Percentiles rank a stretch among this genome's conserved stretches.
These are phyloP conservation scores for Phialophora tarda DNA, from an alignment of 2,329 filamentous ascomycete species.

Conservation along the genomic window DNA sequence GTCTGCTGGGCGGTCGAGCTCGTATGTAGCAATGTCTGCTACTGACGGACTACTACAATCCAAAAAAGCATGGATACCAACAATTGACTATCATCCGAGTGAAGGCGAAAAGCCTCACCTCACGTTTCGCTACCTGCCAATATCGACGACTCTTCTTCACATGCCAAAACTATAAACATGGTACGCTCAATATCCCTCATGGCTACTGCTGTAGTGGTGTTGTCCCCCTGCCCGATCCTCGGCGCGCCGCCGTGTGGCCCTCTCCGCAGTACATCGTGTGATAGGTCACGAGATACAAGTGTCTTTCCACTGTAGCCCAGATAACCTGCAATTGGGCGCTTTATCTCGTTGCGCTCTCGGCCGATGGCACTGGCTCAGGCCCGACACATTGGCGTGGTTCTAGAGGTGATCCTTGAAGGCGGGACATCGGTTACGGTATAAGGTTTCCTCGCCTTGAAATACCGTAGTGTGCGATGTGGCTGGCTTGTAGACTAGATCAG, in stretches of 20 bases:
- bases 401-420: background rate
- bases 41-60: background rate
- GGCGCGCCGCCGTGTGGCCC: background rate
- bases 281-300: background rate
- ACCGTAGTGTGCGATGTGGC: background rate
- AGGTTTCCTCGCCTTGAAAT: background rate
- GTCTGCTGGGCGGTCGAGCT: background rate
- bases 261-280: background rate
- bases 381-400: background rate
- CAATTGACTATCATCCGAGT: background rate
- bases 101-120: background rate
- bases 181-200: background rate
- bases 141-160: background rate
- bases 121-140: background rate
- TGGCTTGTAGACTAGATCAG: background rate
- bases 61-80: background rate
- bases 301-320: background rate
- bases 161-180: background rate
- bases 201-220: background rate
- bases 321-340: background rate
- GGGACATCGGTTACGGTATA: background rate
- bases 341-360: background rate
- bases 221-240: background rate
- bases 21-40: background rate
- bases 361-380: background rate